These are phyloP conservation scores for Arxiozyma bovina DNA, from an alignment of 1,139 yeast species.

Conservation along the genomic window DNA sequence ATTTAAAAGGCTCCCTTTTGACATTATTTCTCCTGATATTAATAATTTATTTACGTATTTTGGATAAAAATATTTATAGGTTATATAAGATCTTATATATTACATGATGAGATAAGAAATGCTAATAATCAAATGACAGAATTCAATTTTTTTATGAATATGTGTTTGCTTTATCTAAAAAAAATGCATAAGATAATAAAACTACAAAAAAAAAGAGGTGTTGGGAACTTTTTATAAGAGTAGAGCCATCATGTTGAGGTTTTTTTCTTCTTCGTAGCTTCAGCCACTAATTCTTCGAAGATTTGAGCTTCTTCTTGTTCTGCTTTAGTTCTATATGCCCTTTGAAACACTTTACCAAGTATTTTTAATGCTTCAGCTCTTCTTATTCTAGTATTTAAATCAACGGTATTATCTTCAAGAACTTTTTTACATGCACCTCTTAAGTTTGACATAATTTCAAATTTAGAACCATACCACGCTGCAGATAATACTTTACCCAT, in stretches of 20 bases:
- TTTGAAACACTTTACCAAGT: constrained; percentile 49
- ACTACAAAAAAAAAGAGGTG: not conserved
- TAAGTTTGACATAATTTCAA: constrained; percentile 58
- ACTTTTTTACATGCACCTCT: constrained; percentile 54
- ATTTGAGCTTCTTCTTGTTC: constrained; percentile 68
- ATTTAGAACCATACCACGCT: constrained; percentile 72
- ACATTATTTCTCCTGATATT: not conserved
- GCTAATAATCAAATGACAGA: not conserved
- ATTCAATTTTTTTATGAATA: not conserved
- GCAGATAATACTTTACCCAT: constrained; percentile 70
- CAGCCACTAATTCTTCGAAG: constrained; percentile 66
- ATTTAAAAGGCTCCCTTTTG: too few relatives aligned
- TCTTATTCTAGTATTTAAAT: constrained; percentile 41
- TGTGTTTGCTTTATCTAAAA: not conserved
- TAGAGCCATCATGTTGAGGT: constrained; percentile 11
- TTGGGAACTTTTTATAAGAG: too few relatives aligned
- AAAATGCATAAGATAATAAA: not conserved
- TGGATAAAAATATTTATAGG: not conserved
- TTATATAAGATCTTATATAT: not conserved
- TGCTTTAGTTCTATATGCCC: constrained; percentile 50
- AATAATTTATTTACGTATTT: not conserved
- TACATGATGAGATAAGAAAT: not conserved
- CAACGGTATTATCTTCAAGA: constrained; percentile 46
- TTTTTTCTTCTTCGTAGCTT: constrained; percentile 69
- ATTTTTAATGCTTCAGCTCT: constrained; percentile 53